Percentiles rank a stretch among this genome's conserved stretches.
Conservation (phyloP, 2,329 filamentous ascomycete genomes). For the Colletotrichum sp. region DNA sequence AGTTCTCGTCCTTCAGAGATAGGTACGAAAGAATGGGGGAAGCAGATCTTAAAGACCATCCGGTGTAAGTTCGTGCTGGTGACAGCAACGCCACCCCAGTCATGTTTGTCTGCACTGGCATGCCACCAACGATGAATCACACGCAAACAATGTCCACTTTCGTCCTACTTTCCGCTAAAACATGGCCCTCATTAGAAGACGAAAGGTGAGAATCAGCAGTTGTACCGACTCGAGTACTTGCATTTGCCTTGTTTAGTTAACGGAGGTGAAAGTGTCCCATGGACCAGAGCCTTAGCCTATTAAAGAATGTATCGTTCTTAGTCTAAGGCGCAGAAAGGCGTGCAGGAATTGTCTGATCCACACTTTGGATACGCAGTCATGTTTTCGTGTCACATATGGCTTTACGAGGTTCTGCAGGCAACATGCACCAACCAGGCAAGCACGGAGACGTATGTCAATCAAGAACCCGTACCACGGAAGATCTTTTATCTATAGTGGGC, state of each 20-base stretch:
- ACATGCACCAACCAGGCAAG: neutral
- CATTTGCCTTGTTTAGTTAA: neutral
- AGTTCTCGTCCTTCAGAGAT: neutral
- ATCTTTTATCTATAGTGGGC: neutral
- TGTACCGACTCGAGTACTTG: neutral
- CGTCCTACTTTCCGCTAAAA: neutral
- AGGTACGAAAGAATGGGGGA: neutral
- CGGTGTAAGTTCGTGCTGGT: neutral
- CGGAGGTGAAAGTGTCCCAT: neutral
- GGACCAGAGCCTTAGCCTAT: neutral
- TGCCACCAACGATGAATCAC: neutral
- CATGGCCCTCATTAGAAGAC: neutral
- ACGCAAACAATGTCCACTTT: neutral
- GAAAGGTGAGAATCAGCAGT: neutral
- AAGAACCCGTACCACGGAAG: neutral
- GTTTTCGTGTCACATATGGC: neutral
- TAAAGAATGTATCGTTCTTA: neutral
- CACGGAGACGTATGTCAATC: neutral
- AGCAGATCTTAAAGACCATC: neutral
- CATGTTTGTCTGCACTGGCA: neutral
- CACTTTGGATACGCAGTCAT: neutral
- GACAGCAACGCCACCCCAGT: neutral
- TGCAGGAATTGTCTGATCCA: neutral
- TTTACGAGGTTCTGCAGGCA: neutral
- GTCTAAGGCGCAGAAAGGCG: neutral